Evolutionary conservation across 345 rosid genomes (phyloP), one percentile per base, ranked within the genome.

Genomic region (Camelina sativa): DNA sequence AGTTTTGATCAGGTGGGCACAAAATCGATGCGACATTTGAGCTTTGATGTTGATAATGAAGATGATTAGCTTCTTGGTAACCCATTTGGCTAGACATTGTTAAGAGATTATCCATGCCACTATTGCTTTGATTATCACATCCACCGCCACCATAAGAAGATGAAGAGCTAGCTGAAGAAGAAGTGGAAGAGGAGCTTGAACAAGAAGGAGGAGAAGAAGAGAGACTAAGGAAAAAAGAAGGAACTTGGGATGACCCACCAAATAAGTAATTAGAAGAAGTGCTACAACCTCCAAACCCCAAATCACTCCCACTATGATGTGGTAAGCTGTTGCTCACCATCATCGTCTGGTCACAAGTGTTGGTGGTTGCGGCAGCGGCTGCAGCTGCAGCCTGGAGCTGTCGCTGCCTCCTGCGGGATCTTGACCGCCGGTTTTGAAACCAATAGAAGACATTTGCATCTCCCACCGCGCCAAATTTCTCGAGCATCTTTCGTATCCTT

Each of bases 361-460:
- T 68, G 43, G 61, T 44, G 46, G 51, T 67, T 67, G 69, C 62
- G 12, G 71, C 44, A 11, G 78, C 74, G 1, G 70, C 88, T 0
- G 82, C 85, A 23, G 88, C 89, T 43, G 76, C 84, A 1, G 93
- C 99, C 75, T 88, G 96, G 75, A 95, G 75, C 86, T 92, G 96
- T 17, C 99, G 84, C 79, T 90, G 97, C 32, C 97, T 90, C 79
- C 97, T 86, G 62, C 99, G 99, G 62, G 97, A 90, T 82, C 99
- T 86, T 25, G 99, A 91, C 20, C 99, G 84, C 51, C 99, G 65
- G 82, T 95, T 95, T 81, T 95, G 99, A 84, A 95, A 95, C 99
- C 99, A 95, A 83, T 95, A 95, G 84, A 95, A 95, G 83, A 95
- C 99, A 81, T 95, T 95, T 48, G 99, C 97, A 47, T 95, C 99